Base-by-base conservation (phyloP, 352 stramenopile species). In the Phytopythium ostracodes region DNA sequence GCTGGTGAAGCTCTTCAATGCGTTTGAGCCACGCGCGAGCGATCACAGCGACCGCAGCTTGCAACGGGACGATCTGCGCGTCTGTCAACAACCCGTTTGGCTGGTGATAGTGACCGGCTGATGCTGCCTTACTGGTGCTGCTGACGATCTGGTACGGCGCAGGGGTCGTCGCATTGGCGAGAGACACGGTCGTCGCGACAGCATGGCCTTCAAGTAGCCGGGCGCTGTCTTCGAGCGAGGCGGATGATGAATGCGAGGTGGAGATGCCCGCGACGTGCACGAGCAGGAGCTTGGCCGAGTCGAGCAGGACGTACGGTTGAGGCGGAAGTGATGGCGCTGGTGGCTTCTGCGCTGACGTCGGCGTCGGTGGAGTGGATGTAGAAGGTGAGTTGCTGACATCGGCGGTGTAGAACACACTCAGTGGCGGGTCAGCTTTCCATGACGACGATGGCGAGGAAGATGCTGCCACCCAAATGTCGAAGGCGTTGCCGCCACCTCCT, bases 241-340 rank as follows among this genome's bases (percentile, higher is more conserved):
- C 51, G 31, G n/a, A 17, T 44, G 51, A 40, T 12, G 31, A 72
- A 1, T 64, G 46, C 4, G 60, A 38, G 2, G 66, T 67, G 10
- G 64, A 56, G 20, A 67, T 6, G 60, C 72, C 67, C 22, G 70
- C 59, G 7, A 80, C 55, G 35, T 80, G 68, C 22, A 75, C 4
- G 10, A 83, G 40, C 47, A 83, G 46, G 20, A 59, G 65, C 55
- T 78, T 76, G 55, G 68, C 75, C 0, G 71, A 76, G 22, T 83
- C 75, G 0, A 83, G 47, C 8, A 83, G 68, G n/a, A 83, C 74
- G 42, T 68, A 73, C 25, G 60, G 64, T 15, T 57, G 51, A 36
- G 59, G 27, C 36, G 18, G 40, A 31, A 38, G 46, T 62, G 29
- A 52, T 31, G 46, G 58, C 15, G 17, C 44, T 0, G 29, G 27